These are phyloP conservation scores for Fraxinus latifolia DNA, from an alignment of 305 asterid species.

Conservation along the genomic window DNA sequence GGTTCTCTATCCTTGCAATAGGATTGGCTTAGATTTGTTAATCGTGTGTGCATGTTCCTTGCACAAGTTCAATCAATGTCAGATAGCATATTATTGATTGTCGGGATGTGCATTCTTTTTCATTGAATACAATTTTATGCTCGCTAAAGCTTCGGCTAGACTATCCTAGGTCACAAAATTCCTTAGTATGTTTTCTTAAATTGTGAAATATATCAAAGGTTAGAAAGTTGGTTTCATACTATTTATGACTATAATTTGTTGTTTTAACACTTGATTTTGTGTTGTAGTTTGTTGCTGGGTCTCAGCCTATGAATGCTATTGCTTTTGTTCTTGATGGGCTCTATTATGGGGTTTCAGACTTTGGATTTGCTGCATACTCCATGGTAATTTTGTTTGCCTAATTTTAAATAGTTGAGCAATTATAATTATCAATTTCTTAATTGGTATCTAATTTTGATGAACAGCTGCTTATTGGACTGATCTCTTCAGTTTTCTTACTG, in stretches of 20 bases:
- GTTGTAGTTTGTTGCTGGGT: constrained; percentile 74
- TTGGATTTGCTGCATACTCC: constrained; percentile 84
- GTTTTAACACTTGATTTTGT: not conserved
- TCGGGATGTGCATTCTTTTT: not conserved
- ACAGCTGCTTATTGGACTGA: constrained; percentile 60
- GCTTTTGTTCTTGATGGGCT: constrained; percentile 96
- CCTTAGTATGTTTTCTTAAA: not conserved
- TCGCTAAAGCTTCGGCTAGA: not conserved
- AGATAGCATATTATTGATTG: not conserved
- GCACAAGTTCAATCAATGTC: not conserved
- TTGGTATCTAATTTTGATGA: constrained; percentile 19
- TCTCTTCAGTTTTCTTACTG: constrained; percentile 61
- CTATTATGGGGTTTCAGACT: constrained; percentile 94
- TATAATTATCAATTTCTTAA: constrained; percentile 10
- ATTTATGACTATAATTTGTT: not conserved
- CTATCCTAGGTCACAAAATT: not conserved
- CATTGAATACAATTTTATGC: not conserved
- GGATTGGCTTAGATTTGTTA: not conserved
- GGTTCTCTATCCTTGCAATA: not conserved
- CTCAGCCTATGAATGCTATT: constrained; percentile 90
- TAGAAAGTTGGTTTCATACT: not conserved
- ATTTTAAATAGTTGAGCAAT: constrained; percentile 7
- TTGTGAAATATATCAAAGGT: not conserved
- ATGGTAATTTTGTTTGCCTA: constrained; percentile 48
- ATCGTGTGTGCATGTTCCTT: not conserved